A percentile compares a stretch with the other conserved stretches of the same genome.
Evolutionary conservation across 148 eudicot genomes (phyloP).

Genomic region (Nyssa sinensis): DNA sequence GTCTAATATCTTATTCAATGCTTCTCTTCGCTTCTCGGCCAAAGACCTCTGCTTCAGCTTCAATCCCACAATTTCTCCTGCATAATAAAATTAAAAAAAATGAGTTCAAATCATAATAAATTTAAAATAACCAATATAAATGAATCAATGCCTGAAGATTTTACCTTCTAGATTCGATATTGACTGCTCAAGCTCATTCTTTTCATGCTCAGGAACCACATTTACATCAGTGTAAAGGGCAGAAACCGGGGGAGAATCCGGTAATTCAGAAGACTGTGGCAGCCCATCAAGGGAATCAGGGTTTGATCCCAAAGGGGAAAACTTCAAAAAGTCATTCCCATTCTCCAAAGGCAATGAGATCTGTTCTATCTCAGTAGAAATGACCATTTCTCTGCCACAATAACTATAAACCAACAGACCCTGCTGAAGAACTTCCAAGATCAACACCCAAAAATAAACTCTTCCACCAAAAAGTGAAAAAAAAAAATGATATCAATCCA

Average conservation of each 20-base stretch:
- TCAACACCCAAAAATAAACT: background rate
- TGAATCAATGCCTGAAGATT: background rate
- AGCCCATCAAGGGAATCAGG: conserved; percentile 30
- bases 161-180: conserved; percentile 54
- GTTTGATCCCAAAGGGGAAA: conserved; percentile 9
- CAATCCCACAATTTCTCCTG: conserved; percentile 55
- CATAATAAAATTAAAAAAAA: conserved; percentile 18
- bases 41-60: conserved; percentile 38
- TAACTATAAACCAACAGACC: background rate
- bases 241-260: conserved; percentile 18
- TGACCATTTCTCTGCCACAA: background rate
- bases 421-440: background rate
- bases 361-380: conserved; percentile 23
- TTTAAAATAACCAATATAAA: background rate
- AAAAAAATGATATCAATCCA: background rate
- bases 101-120: background rate
- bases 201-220: conserved; percentile 44
- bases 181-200: conserved; percentile 33
- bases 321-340: conserved; percentile 28
- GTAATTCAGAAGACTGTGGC: conserved; percentile 14
- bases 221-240: conserved; percentile 29
- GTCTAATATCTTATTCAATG: conserved; percentile 64
- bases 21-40: conserved; percentile 52
- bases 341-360: conserved; percentile 37
- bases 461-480: background rate